Evolutionary conservation across 2,329 filamentous ascomycete genomes (phyloP), one percentile per base, ranked within the genome.

Genomic region (Dactylellina haptotyla): DNA sequence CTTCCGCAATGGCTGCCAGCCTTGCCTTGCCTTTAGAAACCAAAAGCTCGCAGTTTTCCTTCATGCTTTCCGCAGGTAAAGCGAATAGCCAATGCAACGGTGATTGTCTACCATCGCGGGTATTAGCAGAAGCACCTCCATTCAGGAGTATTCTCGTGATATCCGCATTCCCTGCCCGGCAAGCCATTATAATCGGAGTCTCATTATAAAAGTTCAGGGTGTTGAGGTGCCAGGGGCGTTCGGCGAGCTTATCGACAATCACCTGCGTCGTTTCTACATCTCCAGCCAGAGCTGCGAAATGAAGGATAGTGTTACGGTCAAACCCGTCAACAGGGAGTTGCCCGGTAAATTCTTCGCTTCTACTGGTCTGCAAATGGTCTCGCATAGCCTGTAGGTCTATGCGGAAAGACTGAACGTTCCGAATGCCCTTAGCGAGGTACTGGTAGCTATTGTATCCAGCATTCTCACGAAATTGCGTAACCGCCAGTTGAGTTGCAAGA

Each of bases 61-160:
- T 20, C 53, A 72, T 65, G 5, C 23, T 28, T 12, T 53, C 45
- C 8, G 18, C 43, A 12, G 67, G 67, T 2, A 72, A 5, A 12
- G 59, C 37, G 30, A 72, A 72, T 5, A 72, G 34, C 67, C 67
- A 72, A 45, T 72, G 67, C 9, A 72, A 43, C 9, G 67, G 67
- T 1, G 59, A 72, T 23, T 43, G 32, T 2, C 37, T 43, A 8
- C 59, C 67, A 48, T 72, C 67, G 23, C 67, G 58, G 2, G 20
- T 45, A 39, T 56, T 48, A 14, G 51, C 67, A 46, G 54, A 65
- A 8, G 67, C 53, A 9, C 67, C 67, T 14, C 18, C 45, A 14
- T 65, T 20, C 1, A 72, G 67, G 1, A 72, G 18, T 20, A 16
- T 34, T 18, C 30, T 54, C 4, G 48, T 34, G 20, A 72, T 45